Conservation (phyloP, 805 yeast species). For the Trichomonascus vanleenenianus region DNA sequence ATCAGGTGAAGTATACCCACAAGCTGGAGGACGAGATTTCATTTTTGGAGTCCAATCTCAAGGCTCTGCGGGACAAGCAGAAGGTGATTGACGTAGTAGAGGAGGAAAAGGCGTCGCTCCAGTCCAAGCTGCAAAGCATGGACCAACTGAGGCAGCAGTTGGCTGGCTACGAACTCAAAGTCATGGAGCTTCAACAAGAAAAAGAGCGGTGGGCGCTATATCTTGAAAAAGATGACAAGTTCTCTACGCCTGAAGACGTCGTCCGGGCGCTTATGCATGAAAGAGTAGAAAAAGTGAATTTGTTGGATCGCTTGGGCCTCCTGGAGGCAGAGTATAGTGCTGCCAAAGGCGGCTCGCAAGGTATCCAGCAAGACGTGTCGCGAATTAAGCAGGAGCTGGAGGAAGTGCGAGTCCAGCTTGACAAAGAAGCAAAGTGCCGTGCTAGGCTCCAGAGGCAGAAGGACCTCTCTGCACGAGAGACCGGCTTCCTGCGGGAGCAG, state of each 20-base stretch:
- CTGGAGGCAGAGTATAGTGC: constrained; percentile 25
- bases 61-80: constrained; percentile 40
- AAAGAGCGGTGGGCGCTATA: constrained; percentile 41
- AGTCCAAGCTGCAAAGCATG: constrained; percentile 32
- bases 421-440: constrained; percentile 32
- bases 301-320: constrained; percentile 27
- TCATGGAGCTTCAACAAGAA: constrained; percentile 40
- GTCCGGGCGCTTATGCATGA: constrained; percentile 31
- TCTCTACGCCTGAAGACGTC: constrained; percentile 35
- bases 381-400: constrained; percentile 23
- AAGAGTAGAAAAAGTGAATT: constrained; percentile 23
- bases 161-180: constrained; percentile 43
- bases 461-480: constrained; percentile 48
- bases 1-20: constrained; percentile 39
- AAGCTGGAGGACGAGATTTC: constrained; percentile 46
- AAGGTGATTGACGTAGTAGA: constrained; percentile 43
- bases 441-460: constrained; percentile 43
- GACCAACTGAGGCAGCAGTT: constrained; percentile 39
- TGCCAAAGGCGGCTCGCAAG: constrained; percentile 15
- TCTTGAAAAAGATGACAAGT: constrained; percentile 32
- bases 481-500: constrained; percentile 49
- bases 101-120: constrained; percentile 44
- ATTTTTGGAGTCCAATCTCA: constrained; percentile 45
- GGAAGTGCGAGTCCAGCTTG: constrained; percentile 28
- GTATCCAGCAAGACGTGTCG: constrained; percentile 20